Evolutionary conservation across 2,329 filamentous ascomycete genomes (phyloP), one percentile per base, ranked within the genome.

Genomic region (Lachnellula suecica): DNA sequence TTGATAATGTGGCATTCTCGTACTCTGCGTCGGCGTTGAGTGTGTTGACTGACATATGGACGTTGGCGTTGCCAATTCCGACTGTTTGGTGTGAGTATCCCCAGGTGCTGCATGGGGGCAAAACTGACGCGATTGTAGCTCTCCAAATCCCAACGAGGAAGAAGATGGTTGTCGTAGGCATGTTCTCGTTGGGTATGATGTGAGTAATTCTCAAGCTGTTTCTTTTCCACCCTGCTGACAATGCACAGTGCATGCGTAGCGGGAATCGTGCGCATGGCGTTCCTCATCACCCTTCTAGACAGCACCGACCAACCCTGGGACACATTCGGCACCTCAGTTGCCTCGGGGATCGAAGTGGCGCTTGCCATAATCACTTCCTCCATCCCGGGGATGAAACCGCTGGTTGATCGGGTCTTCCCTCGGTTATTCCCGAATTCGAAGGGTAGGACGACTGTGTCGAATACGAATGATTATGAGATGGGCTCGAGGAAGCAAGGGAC

Each of bases 161-260:
- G 15, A 47, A 47, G 19, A n/a, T 47, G 8, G 45, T 40, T n/a
- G 19, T 47, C 23, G 22, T 47, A 10, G 45, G 45, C 9, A 47
- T 47, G 45, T 47, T 47, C 22, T 47, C 45, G 10, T 40, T 47
- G 31, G 45, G 45, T n/a, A 24, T 47, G 45, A 38, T 47, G 45
- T 47, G 27, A 40, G 45, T 38, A 7, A 4, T 4, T 13, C 17
- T 6, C 38, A 27, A 23, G 11, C 9, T 10, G 19, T 6, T 15
- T 46, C 9, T 3, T 13, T 17, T 9, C 19, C 19, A 19, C 9
- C 7, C 23, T 15, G 27, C n/a, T 40, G 15, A 20, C 4, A 2
- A 11, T 44, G 4, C 20, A 25, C 38, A 53, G 51, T 42, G 51
- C 45, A n/a, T 53, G 51, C 46, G 23, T 53, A 25, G 51, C 51